phyloP scores from a whole-genome alignment of 2,329 filamentous ascomycete species.

The Botryotinia convoluta region DNA sequence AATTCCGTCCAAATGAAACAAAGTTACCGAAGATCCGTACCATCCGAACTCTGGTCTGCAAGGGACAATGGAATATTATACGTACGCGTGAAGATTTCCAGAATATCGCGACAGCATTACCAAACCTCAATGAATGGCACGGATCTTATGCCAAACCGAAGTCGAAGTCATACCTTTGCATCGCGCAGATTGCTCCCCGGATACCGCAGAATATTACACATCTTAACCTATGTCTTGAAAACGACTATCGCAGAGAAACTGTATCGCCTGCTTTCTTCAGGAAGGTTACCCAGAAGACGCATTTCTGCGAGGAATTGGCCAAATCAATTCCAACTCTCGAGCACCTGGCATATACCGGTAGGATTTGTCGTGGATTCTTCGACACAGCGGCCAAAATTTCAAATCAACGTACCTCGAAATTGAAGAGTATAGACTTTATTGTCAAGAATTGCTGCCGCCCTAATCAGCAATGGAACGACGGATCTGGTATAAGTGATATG shows the following conservation, averaged over 20 bases:
- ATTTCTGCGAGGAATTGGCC: slow-evolving; percentile 65
- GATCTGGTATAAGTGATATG: slow-evolving; percentile 69
- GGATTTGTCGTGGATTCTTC: slow-evolving; percentile 69
- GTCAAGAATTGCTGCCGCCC: slow-evolving; percentile 71
- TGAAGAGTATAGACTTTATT: slow-evolving; percentile 67
- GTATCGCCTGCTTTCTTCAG: slow-evolving; percentile 58
- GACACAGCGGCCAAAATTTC: slow-evolving; percentile 52
- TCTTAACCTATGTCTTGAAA: slow-evolving; percentile 67
- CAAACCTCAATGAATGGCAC: slow-evolving; percentile 58
- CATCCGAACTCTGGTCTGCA: slow-evolving; percentile 66
- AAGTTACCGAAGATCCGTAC: slow-evolving; percentile 40
- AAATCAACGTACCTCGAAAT: slow-evolving; percentile 45
- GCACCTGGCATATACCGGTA: slow-evolving; percentile 69
- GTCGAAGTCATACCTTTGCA: slow-evolving; percentile 68
- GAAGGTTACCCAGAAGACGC: slow-evolving; percentile 55
- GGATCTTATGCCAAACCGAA: slow-evolving; percentile 65
- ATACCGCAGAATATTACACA: slow-evolving; percentile 58
- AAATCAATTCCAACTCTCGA: slow-evolving; percentile 60
- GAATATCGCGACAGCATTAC: slow-evolving; percentile 59
- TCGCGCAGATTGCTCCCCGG: slow-evolving; percentile 60
- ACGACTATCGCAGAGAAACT: slow-evolving; percentile 65
- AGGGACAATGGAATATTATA: slow-evolving; percentile 76
- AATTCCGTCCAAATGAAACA: slow-evolving; percentile 43
- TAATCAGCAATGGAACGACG: slow-evolving; percentile 52
- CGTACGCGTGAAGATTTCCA: slow-evolving; percentile 61